Conservation (phyloP, 208 protist species). For the Leishmania braziliensis region DNA sequence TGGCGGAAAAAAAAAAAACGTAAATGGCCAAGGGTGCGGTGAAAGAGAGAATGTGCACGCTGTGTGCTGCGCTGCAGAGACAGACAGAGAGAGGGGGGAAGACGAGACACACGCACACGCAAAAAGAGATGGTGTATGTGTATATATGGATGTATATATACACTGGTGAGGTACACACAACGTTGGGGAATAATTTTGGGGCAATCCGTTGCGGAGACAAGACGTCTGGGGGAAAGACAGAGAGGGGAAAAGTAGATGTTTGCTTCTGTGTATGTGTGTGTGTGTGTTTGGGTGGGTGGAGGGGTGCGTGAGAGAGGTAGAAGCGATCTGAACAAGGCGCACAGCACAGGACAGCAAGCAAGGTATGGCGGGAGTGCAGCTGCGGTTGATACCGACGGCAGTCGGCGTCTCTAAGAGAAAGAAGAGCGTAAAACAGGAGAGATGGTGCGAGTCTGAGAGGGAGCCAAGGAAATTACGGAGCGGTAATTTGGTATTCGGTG, state of each 20-base stretch:
- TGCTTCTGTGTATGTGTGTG: neutral
- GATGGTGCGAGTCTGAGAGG: neutral
- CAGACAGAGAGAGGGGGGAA: neutral
- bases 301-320: neutral
- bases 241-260: neutral
- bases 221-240: neutral
- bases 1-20: constrained; percentile 7
- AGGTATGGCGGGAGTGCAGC: neutral
- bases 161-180: neutral
- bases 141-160: too few species aligned
- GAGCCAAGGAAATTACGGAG: neutral
- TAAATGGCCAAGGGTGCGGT: neutral
- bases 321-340: neutral
- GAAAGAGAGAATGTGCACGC: neutral
- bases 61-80: neutral
- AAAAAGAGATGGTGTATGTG: neutral
- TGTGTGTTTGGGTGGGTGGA: neutral
- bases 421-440: constrained; percentile 8
- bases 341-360: neutral
- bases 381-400: neutral
- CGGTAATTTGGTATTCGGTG: neutral
- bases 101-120: neutral
- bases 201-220: neutral
- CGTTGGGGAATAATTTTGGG: neutral
- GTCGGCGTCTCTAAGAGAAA: neutral